Base-by-base conservation (phyloP, 495 filamentous ascomycete genomes). In the Pseudoneurospora amorphoporcata region DNA sequence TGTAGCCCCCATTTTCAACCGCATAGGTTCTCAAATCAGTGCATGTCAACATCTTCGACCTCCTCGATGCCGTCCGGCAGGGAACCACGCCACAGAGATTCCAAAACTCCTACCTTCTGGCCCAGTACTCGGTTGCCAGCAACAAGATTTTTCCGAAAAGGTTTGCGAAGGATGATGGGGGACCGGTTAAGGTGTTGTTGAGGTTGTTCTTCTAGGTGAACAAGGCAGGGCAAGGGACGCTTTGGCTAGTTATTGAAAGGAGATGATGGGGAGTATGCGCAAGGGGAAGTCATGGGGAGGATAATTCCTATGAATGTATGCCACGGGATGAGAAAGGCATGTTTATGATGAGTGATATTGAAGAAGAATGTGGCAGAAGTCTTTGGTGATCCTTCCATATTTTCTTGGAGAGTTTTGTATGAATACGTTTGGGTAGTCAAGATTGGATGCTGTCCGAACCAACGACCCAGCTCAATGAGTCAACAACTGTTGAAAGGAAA, bases 11-110 rank as follows among this genome's bases (percentile, higher is more conserved):
- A n/a, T n/a, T 14, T 23, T 9, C 14, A 8, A 3, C 39, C 4
- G n/a, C 32, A 38, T 4, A 83, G 81, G 76, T 75, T 2, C 74
- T 82, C 0, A 69, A 40, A 14, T 32, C 19, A 3, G 76, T 83
- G 0, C 76, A 79, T 72, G 74, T 84, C 47, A 83, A 83, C 71
- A 83, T 84, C 61, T 41, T 70, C 12, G 81, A 84, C 75, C 78
- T 85, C 39, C 68, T 84, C 29, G 73, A 77, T 0, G 78, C 75
- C 5, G 69, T 82, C 29, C 39, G 70, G 12, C 23, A 65, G 2
- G 75, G 74, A 2, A 35, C n/a, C 3, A n/a, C 2, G 0, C 53
- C 53, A 10, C 23, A 61, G 23, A 71, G 42, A 37, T 83, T 83
- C 53, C 1, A 4, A 14, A 79, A 38, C 42, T 29, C 47, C n/a